phyloP scores from a whole-genome alignment of 75 land plant species.

The Azolla pinnata region DNA sequence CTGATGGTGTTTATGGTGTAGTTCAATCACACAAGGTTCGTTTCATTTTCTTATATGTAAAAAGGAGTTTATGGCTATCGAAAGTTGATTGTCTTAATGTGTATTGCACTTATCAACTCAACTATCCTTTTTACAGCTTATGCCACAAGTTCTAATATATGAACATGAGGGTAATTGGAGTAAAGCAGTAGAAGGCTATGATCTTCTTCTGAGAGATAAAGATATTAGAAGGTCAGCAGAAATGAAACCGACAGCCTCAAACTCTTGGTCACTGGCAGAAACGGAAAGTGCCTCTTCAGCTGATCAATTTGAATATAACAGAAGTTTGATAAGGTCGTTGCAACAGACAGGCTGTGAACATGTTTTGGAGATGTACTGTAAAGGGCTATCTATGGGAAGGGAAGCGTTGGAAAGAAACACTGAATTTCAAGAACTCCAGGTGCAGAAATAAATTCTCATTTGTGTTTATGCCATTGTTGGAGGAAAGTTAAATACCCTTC shows the following conservation, averaged over 20 bases:
- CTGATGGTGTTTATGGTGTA: conserved; percentile 89
- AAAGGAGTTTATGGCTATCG: background rate
- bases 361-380: conserved; percentile 63
- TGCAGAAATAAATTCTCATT: too few relatives aligned
- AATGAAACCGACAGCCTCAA: background rate
- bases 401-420: conserved; percentile 49
- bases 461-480: too few relatives aligned
- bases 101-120: background rate
- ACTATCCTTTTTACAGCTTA: conserved; percentile 36
- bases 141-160: conserved; percentile 62
- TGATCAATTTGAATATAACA: conserved; percentile 28
- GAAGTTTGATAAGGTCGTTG: conserved; percentile 78
- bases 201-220: conserved; percentile 51
- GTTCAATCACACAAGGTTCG: conserved; percentile 75
- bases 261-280: background rate
- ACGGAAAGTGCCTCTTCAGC: too few relatives aligned
- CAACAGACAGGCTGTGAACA: conserved; percentile 91
- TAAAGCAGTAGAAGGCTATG: conserved; percentile 80
- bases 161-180: conserved; percentile 99
- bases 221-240: background rate
- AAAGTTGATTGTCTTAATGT: background rate
- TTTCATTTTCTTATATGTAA: background rate
- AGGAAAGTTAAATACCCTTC: too few relatives aligned
- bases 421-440: conserved; percentile 86
- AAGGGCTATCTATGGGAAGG: conserved; percentile 46